Percentiles rank a stretch among this genome's conserved stretches.
phyloP scores from a whole-genome alignment of 2,329 filamentous ascomycete genomes.

The Ascochyta viciae-villosae region DNA sequence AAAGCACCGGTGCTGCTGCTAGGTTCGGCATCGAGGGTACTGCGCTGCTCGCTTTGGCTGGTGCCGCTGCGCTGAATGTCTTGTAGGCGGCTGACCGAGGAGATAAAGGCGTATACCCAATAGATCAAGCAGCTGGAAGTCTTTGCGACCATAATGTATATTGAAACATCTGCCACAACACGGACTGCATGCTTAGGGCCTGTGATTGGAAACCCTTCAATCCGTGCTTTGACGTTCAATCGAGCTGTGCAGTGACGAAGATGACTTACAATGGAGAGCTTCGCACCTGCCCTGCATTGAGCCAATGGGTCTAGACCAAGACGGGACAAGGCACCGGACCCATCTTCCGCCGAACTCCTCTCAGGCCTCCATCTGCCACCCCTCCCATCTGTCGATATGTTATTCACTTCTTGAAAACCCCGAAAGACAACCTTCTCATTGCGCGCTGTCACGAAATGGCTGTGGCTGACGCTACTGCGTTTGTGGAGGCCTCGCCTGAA shows the following conservation, averaged over 20 bases:
- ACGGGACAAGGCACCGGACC: neutral
- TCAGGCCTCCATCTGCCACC: neutral
- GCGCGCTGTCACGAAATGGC: neutral
- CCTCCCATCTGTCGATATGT: no score
- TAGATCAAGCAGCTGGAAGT: neutral
- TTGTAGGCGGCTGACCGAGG: slow-evolving; percentile 17
- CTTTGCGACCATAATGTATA: slow-evolving; percentile 6
- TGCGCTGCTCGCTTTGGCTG: slow-evolving; percentile 30
- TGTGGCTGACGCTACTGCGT: neutral
- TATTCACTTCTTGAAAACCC: no score
- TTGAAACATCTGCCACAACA: neutral
- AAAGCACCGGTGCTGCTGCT: slow-evolving; percentile 32
- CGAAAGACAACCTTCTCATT: neutral
- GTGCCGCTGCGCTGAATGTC: slow-evolving; percentile 28
- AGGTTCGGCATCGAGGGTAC: slow-evolving; percentile 28
- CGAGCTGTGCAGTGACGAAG: neutral
- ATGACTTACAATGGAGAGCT: no score
- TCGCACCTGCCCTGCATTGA: neutral
- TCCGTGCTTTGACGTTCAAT: neutral
- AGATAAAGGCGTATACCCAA: neutral
- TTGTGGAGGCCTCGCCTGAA: neutral
- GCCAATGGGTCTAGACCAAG: no score
- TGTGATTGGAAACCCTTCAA: neutral
- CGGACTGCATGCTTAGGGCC: neutral
- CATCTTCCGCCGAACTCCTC: neutral